phyloP scores from a whole-genome alignment of 2,329 filamentous ascomycete genomes.

The Didymella keratinophila region DNA sequence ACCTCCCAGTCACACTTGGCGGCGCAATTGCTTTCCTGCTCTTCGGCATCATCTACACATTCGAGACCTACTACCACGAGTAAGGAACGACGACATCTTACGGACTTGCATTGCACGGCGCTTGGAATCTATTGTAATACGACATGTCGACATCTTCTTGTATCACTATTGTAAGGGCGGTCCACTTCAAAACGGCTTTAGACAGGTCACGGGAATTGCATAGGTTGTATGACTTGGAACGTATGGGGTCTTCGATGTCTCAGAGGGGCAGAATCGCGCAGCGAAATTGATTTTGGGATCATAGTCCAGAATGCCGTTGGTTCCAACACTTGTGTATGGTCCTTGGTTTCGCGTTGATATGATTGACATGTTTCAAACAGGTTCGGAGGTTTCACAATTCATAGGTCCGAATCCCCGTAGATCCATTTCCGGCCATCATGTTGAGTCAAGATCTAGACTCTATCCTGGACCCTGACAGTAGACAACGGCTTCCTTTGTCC shows the following conservation, averaged over 20 bases:
- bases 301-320: too few relatives aligned
- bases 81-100: constrained; percentile 30
- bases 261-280: not conserved
- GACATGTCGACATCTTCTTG: constrained; percentile 11
- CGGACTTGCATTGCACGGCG: constrained; percentile 35
- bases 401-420: not conserved
- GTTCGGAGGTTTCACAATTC: not conserved
- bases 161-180: constrained; percentile 16
- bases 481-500: constrained; percentile 5
- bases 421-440: constrained; percentile 5
- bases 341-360: not conserved
- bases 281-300: constrained; percentile 4
- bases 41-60: constrained; percentile 90
- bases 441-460: not conserved
- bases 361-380: constrained; percentile 6
- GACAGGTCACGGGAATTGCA: constrained; percentile 7
- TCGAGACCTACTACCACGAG: constrained; percentile 73
- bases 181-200: constrained; percentile 2
- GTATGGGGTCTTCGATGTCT: not conserved
- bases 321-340: too few relatives aligned
- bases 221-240: constrained; percentile 1
- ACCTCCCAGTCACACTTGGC: constrained; percentile 79
- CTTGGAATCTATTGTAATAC: constrained; percentile 32
- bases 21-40: constrained; percentile 88
- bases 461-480: not conserved